phyloP scores from a whole-genome alignment of 1,139 yeast genomes.

The Candida pseudoviswanathii region DNA sequence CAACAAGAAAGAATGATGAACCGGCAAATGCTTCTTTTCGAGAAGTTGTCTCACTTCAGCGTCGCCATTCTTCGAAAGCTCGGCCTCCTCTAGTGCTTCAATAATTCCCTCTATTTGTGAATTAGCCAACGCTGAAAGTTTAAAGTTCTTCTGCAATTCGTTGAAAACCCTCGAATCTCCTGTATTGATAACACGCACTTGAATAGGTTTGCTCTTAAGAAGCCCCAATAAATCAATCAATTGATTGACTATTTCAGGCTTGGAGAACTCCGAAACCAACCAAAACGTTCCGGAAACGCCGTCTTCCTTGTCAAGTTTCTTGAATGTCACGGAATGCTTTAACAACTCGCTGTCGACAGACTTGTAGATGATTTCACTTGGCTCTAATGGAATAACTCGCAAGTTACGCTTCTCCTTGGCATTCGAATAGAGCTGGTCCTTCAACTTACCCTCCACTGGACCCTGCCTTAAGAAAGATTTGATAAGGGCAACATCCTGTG shows the following conservation, averaged over 20 bases:
- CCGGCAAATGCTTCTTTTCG: slow-evolving; percentile 32
- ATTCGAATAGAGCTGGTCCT: slow-evolving; percentile 32
- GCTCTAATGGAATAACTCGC: slow-evolving; percentile 36
- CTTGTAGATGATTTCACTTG: slow-evolving; percentile 37
- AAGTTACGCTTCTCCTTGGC: slow-evolving; percentile 38
- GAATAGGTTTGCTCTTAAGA: slow-evolving; percentile 33
- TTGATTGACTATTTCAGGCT: slow-evolving; percentile 40
- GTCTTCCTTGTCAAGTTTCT: slow-evolving; percentile 16
- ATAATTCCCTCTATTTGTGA: slow-evolving; percentile 21
- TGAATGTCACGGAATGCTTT: slow-evolving; percentile 22
- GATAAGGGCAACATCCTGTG: slow-evolving; percentile 37
- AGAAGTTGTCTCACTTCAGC: slow-evolving; percentile 8
- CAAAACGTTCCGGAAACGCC: slow-evolving; percentile 43
- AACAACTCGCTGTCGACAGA: slow-evolving; percentile 31
- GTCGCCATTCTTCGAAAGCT: slow-evolving; percentile 1
- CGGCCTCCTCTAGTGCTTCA: slow-evolving; percentile 7
- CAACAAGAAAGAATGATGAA: slow-evolving; percentile 36
- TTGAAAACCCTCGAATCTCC: slow-evolving; percentile 17
- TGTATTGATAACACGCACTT: slow-evolving; percentile 37
- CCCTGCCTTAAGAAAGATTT: slow-evolving; percentile 27
- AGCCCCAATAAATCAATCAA: slow-evolving; percentile 34
- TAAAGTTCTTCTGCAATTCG: slow-evolving; percentile 10
- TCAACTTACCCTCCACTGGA: slow-evolving; percentile 25
- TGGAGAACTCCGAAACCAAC: slow-evolving; percentile 57
- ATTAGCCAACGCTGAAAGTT: slow-evolving; percentile 16